phyloP scores from a whole-genome alignment of 2,329 filamentous ascomycete genomes.

The Diplodia sapinea region DNA sequence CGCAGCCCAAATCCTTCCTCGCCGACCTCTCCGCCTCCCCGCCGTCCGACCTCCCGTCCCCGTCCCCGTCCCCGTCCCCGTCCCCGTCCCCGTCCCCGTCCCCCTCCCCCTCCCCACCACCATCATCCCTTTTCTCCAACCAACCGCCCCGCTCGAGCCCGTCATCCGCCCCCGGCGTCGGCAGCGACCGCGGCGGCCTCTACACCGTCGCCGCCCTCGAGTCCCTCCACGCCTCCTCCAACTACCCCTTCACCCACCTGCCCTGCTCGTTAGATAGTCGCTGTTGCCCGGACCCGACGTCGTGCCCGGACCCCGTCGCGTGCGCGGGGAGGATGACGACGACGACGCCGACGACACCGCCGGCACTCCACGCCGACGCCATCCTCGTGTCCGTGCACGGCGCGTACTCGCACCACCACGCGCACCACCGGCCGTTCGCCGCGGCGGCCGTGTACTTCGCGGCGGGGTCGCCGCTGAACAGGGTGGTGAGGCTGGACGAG shows the following conservation, averaged over 20 bases:
- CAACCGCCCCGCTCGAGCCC: too few species aligned
- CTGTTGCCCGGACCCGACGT: not conserved
- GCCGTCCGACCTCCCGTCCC: too few species aligned
- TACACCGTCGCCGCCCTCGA: not conserved
- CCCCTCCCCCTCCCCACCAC: not conserved
- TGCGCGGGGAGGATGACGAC: not conserved
- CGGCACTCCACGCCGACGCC: slow-evolving; percentile 16
- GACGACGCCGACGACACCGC: not conserved
- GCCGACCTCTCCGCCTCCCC: too few species aligned
- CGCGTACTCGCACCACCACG: not conserved
- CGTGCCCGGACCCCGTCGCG: not conserved
- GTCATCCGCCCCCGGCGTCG: not conserved
- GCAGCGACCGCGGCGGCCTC: not conserved
- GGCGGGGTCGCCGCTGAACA: not conserved
- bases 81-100: too few species aligned
- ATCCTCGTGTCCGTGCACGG: slow-evolving; percentile 15
- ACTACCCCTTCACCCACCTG: slow-evolving; percentile 6
- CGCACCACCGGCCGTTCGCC: not conserved
- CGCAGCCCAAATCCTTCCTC: slow-evolving; percentile 33
- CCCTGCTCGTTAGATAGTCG: too few species aligned
- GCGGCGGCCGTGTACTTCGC: not conserved
- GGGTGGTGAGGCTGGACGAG: not conserved
- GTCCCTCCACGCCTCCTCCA: slow-evolving; percentile 3
- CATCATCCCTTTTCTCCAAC: too few species aligned
- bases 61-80: too few species aligned